Evolutionary conservation across 345 rosid genomes (phyloP).

Genomic region (Anastatica hierochuntica): DNA sequence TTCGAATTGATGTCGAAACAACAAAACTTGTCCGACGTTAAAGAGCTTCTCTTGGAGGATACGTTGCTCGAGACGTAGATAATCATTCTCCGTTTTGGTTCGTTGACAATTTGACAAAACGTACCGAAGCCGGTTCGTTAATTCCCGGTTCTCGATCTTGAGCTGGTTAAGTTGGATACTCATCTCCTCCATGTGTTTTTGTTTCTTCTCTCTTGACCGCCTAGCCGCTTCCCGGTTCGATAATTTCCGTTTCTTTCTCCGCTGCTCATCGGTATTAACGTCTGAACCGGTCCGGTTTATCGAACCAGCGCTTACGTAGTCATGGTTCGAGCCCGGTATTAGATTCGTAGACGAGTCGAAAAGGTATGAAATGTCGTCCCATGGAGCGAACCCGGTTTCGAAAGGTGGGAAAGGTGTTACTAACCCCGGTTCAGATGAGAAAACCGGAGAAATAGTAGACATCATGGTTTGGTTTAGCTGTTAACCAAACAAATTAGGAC

Average conservation of each 20-base stretch:
- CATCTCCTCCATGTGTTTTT: constrained; percentile 66
- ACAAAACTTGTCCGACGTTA: constrained; percentile 39
- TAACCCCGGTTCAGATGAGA: constrained; percentile 27
- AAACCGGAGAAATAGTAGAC: constrained; percentile 36
- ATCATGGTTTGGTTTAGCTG: constrained; percentile 41
- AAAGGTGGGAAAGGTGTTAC: constrained; percentile 31
- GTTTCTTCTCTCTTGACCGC: constrained; percentile 82
- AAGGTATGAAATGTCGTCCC: constrained; percentile 40
- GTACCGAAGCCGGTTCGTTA: constrained; percentile 45
- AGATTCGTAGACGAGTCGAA: constrained; percentile 31
- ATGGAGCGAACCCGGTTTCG: constrained; percentile 40
- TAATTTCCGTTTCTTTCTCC: constrained; percentile 56
- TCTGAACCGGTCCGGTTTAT: constrained; percentile 16
- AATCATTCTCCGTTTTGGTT: constrained; percentile 46
- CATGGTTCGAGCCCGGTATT: too few relatives aligned
- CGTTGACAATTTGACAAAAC: constrained; percentile 32
- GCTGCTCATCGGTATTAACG: constrained; percentile 37
- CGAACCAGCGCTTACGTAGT: constrained; percentile 24
- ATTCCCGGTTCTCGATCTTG: constrained; percentile 53
- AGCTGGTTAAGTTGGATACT: constrained; percentile 63
- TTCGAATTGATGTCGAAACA: constrained; percentile 45
- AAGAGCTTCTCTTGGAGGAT: constrained; percentile 48
- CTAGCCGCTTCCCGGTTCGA: constrained; percentile 93
- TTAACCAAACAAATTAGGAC: not conserved
- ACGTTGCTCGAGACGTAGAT: constrained; percentile 46